A percentile compares a stretch with the other conserved stretches of the same genome.
These are phyloP conservation scores for Suillus plorans DNA, from an alignment of 768 basidiomycete genomes.

Conservation along the genomic window DNA sequence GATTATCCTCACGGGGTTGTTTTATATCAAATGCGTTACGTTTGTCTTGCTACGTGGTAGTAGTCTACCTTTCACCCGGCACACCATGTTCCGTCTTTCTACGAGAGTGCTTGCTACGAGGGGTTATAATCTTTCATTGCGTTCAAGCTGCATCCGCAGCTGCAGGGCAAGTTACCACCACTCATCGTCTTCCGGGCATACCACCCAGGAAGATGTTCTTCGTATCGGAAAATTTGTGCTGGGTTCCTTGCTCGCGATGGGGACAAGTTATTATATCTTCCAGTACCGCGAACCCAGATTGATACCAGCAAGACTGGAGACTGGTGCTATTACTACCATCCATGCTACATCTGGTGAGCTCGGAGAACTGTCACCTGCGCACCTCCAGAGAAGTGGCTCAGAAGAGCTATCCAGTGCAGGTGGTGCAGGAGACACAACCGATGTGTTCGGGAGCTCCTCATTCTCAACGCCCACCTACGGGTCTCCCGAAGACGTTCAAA, in stretches of 20 bases:
- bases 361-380: background rate
- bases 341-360: background rate
- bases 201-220: conserved; percentile 8
- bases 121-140: background rate
- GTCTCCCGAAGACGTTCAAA: conserved; percentile 42
- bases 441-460: conserved; percentile 1
- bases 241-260: conserved; percentile 21
- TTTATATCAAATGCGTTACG: background rate
- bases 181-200: background rate
- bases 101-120: background rate
- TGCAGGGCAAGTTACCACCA: background rate
- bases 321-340: background rate
- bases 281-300: conserved; percentile 2
- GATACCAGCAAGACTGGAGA: conserved; percentile 8
- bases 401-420: background rate
- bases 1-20: background rate
- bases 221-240: conserved; percentile 14
- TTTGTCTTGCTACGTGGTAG: background rate
- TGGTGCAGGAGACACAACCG: background rate
- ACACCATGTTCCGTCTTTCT: background rate
- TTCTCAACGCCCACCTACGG: conserved; percentile 38
- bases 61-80: background rate
- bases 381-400: conserved; percentile 6
- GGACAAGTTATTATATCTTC: conserved; percentile 21
- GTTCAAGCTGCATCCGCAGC: background rate